phyloP scores from a whole-genome alignment of 495 filamentous ascomycete species.

The Penicillium desertorum region DNA sequence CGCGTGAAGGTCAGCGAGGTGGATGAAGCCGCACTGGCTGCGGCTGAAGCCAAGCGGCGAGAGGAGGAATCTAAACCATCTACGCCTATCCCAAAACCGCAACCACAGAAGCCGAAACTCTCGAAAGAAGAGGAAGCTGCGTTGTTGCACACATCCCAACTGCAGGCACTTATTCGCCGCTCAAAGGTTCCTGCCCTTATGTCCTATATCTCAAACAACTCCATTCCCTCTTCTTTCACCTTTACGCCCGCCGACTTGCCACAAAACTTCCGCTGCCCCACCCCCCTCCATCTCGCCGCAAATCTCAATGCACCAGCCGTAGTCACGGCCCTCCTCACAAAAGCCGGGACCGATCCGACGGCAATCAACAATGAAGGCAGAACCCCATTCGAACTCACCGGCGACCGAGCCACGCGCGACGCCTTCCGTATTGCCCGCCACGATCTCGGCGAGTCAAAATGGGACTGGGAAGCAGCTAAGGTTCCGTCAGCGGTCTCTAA shows the following conservation, averaged over 20 bases:
- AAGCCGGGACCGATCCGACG: conserved; percentile 73
- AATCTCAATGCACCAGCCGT: conserved; percentile 71
- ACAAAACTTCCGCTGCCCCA: conserved; percentile 81
- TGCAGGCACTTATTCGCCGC: conserved; percentile 83
- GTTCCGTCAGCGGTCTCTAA: conserved; percentile 69
- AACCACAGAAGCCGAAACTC: conserved; percentile 55
- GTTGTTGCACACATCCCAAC: conserved; percentile 77
- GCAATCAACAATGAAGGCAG: conserved; percentile 62
- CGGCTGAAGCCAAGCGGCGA: conserved; percentile 43
- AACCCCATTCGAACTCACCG: conserved; percentile 81
- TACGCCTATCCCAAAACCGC: conserved; percentile 43
- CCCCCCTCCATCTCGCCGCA: conserved; percentile 81
- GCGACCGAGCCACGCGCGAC: conserved; percentile 83
- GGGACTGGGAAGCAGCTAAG: conserved; percentile 76
- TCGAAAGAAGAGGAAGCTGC: conserved; percentile 81
- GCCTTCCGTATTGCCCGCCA: conserved; percentile 85
- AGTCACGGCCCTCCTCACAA: conserved; percentile 72
- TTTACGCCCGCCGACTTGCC: conserved; percentile 69
- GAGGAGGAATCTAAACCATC: conserved; percentile 37
- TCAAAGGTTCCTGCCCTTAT: conserved; percentile 86
- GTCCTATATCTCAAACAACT: conserved; percentile 75
- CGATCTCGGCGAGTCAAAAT: conserved; percentile 72
- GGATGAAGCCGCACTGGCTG: conserved; percentile 56
- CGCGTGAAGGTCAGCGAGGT: conserved; percentile 79
- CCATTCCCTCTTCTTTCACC: conserved; percentile 63